Evolutionary conservation across 2,329 filamentous ascomycete genomes (phyloP), one percentile per base, ranked within the genome.

Genomic region (Calonectria henricotiae): DNA sequence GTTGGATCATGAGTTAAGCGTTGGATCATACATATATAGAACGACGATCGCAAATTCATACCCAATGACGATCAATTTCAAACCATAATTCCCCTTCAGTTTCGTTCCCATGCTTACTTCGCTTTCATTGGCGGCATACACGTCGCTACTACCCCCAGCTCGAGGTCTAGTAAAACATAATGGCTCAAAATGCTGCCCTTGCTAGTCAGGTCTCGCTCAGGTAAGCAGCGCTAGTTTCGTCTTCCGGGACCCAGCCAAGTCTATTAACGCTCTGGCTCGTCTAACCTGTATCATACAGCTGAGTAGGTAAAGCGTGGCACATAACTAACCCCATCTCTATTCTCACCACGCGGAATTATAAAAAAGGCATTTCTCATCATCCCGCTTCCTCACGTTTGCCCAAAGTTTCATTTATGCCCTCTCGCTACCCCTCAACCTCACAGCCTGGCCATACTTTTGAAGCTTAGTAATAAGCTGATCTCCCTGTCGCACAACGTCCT

Each of bases 381-480:
- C 39, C 51, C 51, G 51, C 51, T 58, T 51, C 32, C 67, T 62
- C 32, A 51, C 61, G 61, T 44, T 46, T 49, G 60, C 13, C 37
- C 43, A 27, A 49, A 23, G 9, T 41, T 23, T 55, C 20, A 55
- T 74, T 78, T 87, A 98, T 78, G 94, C 94, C 78, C 96, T 90
- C 88, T 99, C 96, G 81, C 96, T 98, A 46, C 96, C 96, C 79
- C 96, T 91, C 84, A 99, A 87, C 80, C 96, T 90, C 74, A 99
- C 96, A 2, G 96, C 93, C 85, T 99, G 96, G 51, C 96, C 96
- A 83, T 99, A 99, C 88, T 99, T 99, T 86, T 99, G 96, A 77
- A 99, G 87, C 89, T 99, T 99, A 69, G 96, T 99, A 82, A 99
- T 98, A 73, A 99, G 89, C 84, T 97, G 94, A 83, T 99, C 96